Evolutionary conservation across 2,329 filamentous ascomycete genomes (phyloP).

Genomic region (Dactylonectria macrodidyma): DNA sequence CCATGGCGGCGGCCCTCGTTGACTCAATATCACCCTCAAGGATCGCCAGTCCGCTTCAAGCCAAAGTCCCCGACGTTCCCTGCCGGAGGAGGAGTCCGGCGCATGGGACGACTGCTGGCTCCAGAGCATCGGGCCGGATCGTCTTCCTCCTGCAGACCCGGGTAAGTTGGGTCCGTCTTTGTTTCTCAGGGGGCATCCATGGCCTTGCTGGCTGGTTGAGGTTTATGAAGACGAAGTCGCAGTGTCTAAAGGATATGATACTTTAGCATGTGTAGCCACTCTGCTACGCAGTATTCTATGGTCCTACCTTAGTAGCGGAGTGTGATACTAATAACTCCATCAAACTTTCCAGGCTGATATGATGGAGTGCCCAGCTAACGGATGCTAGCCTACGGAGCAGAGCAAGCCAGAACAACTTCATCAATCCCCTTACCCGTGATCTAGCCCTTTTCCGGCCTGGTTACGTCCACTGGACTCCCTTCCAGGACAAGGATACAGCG

Average conservation of each 20-base stretch:
- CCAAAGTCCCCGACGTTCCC: constrained; percentile 34
- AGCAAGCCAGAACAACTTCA: neutral
- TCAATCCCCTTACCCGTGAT: constrained; percentile 25
- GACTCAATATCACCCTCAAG: constrained; percentile 22
- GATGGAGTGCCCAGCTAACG: constrained; percentile 13
- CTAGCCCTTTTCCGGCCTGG: constrained; percentile 22
- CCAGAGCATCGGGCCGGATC: constrained; percentile 48
- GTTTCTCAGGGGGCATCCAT: constrained; percentile 24
- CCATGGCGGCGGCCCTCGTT: constrained; percentile 17
- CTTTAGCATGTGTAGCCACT: neutral
- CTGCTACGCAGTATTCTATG: too few species aligned
- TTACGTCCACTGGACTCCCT: neutral
- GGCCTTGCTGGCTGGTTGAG: constrained; percentile 18
- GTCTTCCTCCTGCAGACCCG: constrained; percentile 46
- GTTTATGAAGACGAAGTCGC: neutral
- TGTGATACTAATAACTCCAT: neutral
- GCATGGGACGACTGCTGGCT: constrained; percentile 45
- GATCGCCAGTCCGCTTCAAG: constrained; percentile 25
- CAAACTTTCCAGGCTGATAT: constrained; percentile 18
- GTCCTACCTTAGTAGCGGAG: neutral
- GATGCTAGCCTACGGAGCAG: neutral
- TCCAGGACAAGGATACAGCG: constrained; percentile 7
- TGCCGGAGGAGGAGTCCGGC: constrained; percentile 30
- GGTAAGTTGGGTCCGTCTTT: constrained; percentile 22
- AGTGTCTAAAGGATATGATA: neutral